Evolutionary conservation across 371 early-diverging fungal species (phyloP).

Genomic region (Apophysomyces variabilis): DNA sequence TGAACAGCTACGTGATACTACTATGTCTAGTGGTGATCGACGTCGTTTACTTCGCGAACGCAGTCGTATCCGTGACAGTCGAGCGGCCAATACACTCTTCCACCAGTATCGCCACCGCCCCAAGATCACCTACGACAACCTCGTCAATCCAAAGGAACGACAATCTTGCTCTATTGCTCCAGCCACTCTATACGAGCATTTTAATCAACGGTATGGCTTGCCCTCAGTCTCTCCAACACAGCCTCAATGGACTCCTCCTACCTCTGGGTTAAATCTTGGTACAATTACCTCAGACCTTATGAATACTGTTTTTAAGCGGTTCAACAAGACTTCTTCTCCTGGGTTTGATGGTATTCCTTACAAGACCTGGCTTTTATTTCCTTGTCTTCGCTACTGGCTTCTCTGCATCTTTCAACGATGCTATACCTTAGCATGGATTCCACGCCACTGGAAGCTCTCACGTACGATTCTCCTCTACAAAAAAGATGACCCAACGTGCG

Average conservation of each 20-base stretch:
- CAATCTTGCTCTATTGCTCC: constrained; percentile 1
- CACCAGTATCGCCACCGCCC: constrained; percentile 15
- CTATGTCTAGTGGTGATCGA: not conserved
- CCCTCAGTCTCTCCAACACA: not conserved
- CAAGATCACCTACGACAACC: constrained; percentile 1
- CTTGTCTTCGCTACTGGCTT: constrained; percentile 9
- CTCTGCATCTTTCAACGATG: constrained; percentile 2
- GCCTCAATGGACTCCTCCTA: not conserved
- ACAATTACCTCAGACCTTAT: not conserved
- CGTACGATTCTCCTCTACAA: constrained; percentile 18
- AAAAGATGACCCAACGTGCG: constrained; percentile 18
- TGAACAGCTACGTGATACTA: not conserved
- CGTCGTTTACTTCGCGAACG: constrained; percentile 6
- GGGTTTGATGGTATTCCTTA: constrained; percentile 14
- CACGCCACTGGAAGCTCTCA: constrained; percentile 9
- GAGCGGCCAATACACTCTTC: not conserved
- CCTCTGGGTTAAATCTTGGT: not conserved
- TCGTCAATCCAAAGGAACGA: not conserved
- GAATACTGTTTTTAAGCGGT: not conserved
- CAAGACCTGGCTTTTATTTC: constrained; percentile 8
- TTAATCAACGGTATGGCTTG: not conserved
- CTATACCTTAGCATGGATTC: not conserved
- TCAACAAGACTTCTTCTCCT: constrained; percentile 8
- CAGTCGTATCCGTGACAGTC: constrained; percentile 3
- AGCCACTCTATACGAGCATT: not conserved